Conservation (phyloP, 139 green algal genomes). For the Diplosphaera chodatii region DNA sequence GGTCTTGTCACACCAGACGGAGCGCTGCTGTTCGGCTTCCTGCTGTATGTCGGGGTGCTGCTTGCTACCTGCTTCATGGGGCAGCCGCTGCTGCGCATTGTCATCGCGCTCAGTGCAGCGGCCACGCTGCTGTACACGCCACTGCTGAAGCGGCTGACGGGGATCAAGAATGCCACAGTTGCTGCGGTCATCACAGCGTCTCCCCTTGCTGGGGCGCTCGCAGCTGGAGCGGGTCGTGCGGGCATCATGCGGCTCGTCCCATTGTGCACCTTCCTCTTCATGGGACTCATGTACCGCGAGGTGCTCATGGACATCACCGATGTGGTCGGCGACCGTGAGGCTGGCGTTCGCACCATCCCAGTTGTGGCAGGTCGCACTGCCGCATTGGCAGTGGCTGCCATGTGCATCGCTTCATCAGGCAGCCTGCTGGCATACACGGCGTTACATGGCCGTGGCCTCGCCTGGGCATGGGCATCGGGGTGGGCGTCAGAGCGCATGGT, state of each 20-base stretch:
- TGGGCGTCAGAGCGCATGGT: neutral
- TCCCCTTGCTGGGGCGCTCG: constrained; percentile 42
- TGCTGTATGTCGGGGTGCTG: constrained; percentile 38
- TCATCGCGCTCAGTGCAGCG: constrained; percentile 41
- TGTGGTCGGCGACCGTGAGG: constrained; percentile 35
- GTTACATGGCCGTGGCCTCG: neutral
- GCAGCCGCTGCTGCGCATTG: constrained; percentile 31
- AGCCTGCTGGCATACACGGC: neutral
- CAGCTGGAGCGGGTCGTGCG: constrained; percentile 20
- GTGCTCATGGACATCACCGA: constrained; percentile 61
- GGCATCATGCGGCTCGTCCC: constrained; percentile 16
- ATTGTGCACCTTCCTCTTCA: constrained; percentile 30
- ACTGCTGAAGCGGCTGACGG: constrained; percentile 52
- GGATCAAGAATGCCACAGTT: constrained; percentile 60
- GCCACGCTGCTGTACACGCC: constrained; percentile 58
- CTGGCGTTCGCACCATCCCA: constrained; percentile 43
- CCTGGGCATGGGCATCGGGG: neutral
- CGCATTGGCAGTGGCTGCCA: neutral
- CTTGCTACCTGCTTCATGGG: constrained; percentile 40
- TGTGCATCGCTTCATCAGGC: neutral
- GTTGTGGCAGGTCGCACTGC: constrained; percentile 18
- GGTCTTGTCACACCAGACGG: constrained; percentile 43
- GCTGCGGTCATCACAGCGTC: constrained; percentile 51
- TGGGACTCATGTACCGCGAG: constrained; percentile 40
- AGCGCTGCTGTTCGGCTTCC: constrained; percentile 40